phyloP scores from a whole-genome alignment of 2,329 filamentous ascomycete species.

The Niveomyces coronatus region DNA sequence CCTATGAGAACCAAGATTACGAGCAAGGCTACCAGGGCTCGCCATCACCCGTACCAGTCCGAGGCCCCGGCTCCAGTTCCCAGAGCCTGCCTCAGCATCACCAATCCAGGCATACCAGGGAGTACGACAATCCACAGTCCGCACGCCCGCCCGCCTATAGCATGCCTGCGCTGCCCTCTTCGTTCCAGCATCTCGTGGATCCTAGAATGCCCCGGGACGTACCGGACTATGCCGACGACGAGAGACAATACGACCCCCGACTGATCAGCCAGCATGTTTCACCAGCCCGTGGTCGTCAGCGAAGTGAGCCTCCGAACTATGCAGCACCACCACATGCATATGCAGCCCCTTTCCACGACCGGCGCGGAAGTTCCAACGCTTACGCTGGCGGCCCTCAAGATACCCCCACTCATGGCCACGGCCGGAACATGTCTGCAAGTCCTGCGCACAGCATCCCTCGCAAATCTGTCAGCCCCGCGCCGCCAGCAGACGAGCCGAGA shows the following conservation, averaged over 20 bases:
- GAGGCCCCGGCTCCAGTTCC: conserved; percentile 11
- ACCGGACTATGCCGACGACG: conserved; percentile 46
- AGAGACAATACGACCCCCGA: conserved; percentile 36
- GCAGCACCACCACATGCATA: conserved; percentile 28
- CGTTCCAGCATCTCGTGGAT: conserved; percentile 52
- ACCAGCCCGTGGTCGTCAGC: conserved; percentile 32
- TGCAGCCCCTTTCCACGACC: too few relatives aligned
- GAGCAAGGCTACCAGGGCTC: conserved; percentile 3
- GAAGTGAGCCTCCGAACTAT: conserved; percentile 23
- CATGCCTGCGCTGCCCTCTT: conserved; percentile 41
- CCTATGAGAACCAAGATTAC: conserved; percentile 2
- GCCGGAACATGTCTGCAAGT: conserved; percentile 32
- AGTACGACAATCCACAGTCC: conserved; percentile 26
- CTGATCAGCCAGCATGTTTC: conserved; percentile 32
- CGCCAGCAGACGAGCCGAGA: conserved; percentile 38
- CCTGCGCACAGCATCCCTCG: conserved; percentile 47
- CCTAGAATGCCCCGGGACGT: conserved; percentile 45
- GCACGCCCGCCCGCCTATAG: conserved; percentile 27
- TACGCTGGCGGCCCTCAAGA: conserved; percentile 24
- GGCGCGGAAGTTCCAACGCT: conserved; percentile 25
- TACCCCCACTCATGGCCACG: conserved; percentile 20
- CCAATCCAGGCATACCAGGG: conserved; percentile 16
- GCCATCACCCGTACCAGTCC: conserved; percentile 11
- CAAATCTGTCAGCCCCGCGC: conserved; percentile 66
- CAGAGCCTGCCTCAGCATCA: conserved; percentile 13